These are phyloP conservation scores for Ophiostoma triangulosporum DNA, from an alignment of 2,329 filamentous ascomycete species.

Conservation along the genomic window DNA sequence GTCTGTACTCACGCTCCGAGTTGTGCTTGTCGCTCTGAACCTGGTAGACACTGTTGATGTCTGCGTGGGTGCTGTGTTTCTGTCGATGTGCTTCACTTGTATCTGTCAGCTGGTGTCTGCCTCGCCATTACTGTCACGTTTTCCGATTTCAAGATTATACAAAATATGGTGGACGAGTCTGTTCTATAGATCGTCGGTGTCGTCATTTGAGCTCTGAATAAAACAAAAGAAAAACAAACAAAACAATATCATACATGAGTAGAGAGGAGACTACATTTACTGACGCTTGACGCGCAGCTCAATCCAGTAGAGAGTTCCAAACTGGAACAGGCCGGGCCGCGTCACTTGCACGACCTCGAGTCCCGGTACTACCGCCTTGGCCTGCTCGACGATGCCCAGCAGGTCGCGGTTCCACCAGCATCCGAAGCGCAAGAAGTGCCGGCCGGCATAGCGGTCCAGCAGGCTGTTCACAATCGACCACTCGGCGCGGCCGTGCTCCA, in stretches of 20 bases:
- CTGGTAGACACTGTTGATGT: not conserved
- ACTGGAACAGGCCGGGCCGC: slow-evolving; percentile 37
- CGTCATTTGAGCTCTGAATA: no score
- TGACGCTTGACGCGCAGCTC: slow-evolving; percentile 34
- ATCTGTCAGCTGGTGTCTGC: no score
- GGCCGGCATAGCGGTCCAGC: slow-evolving; percentile 39
- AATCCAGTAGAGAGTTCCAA: slow-evolving; percentile 45
- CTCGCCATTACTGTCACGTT: no score
- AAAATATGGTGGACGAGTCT: no score
- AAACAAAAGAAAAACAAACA: no score
- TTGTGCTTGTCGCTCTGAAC: not conserved
- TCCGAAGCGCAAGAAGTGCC: slow-evolving; percentile 46
- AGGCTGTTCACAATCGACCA: slow-evolving; percentile 41
- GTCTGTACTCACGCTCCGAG: not conserved
- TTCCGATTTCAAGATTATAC: no score
- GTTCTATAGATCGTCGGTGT: no score
- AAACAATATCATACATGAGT: no score
- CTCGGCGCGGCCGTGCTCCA: slow-evolving; percentile 48
- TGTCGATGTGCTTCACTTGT: not conserved
- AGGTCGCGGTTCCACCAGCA: slow-evolving; percentile 60
- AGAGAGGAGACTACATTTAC: not conserved
- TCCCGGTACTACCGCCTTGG: slow-evolving; percentile 33
- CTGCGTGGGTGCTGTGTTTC: not conserved
- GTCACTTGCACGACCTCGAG: slow-evolving; percentile 42
- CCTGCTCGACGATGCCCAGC: slow-evolving; percentile 37